Base-by-base conservation (phyloP, 2,329 filamentous ascomycete species). In the Torrubiellomyces zombiae region DNA sequence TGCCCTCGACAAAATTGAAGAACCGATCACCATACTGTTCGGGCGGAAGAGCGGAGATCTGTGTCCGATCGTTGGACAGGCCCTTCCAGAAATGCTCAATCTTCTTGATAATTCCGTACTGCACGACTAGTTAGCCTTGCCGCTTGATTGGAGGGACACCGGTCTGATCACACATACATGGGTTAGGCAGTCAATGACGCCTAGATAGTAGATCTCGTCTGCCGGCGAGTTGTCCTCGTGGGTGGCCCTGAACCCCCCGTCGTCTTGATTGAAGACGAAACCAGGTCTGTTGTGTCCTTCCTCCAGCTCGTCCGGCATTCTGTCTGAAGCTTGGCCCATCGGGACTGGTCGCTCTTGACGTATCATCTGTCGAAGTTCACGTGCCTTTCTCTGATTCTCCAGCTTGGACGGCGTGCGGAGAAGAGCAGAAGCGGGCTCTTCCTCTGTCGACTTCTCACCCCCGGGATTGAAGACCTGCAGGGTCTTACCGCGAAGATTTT, bases 31-130 rank as follows among this genome's bases (percentile, higher is more conserved):
- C 89, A 42, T 98, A 98, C 29, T 81, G 67, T 32, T 83, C 71
- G 1, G 89, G 86, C 1, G 85, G 80, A 14, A 95, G 75, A 3
- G 89, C 83, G 0, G 86, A 95, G 32, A 98, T 95, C 45, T 94
- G 75, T 17, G 68, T 72, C 39, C 81, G 75, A 40, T 89, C 79
- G 40, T 73, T 68, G 3, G 76, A 81, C 30, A 95, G 58, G 18
- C 89, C 86, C 58, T 98, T 98, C 76, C 85, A 89, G 53, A 95
- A 89, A 52, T 95, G 76, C 51, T 98, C 89, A 32, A 86, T 68
- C 46, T 89, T 86, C 56, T 98, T 98, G 51, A 93, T 68, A 35
- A 85, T 72, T 37, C 83, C 83, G 49, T 95, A 98, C 81, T 92
- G 40, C 14, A 16, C 14, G 23, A 8, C 12, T n/a, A 28, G 25